Base-by-base conservation (phyloP, 805 yeast genomes). In the Ascoidea asiatica region DNA sequence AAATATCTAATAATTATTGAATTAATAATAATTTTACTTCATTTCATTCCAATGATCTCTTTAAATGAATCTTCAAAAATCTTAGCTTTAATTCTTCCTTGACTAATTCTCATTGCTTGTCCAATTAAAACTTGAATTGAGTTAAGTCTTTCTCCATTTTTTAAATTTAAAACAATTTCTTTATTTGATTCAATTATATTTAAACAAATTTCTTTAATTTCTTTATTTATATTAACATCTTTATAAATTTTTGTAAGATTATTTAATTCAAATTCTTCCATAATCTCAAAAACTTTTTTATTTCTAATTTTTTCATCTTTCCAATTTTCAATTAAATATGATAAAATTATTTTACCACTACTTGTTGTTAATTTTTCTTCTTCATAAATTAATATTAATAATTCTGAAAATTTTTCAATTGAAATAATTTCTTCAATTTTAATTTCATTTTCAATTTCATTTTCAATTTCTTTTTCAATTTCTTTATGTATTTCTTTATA, bases 111-210 rank as follows among this genome's bases (percentile, higher is more conserved):
- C 95, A 92, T 86, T 18, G 87, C 94, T 56, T 75, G 75, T 1
- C 97, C 97, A 3, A 92, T 71, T 45, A 92, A 65, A 54, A 67
- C 85, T 53, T 87, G 84, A n/a, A 90, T 53, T 11, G 88, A 75
- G 35, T 73, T 74, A 38, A 63, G 61, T 50, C 74, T 76, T 44
- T 79, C 78, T 2, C 88, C 89, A 0, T 62, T 53, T 19, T 57
- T 57, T 21, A 87, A 69, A 43, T 73, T 74, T 18, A 65, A 61
- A 2, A 83, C 84, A 17, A 81, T 73, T 17, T 73, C 74, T 0
- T 66, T 67, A 52, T 81, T 62, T 5, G 62, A 61, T 0, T 50
- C 52, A 0, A 81, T 57, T 2, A 79, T 69, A 8, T 60, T 62
- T 18, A 48, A 43, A 52, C 87, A 80, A 0, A 73, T 59, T 17